These are phyloP conservation scores for Mucor plumbeus DNA, from an alignment of 371 early-diverging fungal species.

Conservation along the genomic window DNA sequence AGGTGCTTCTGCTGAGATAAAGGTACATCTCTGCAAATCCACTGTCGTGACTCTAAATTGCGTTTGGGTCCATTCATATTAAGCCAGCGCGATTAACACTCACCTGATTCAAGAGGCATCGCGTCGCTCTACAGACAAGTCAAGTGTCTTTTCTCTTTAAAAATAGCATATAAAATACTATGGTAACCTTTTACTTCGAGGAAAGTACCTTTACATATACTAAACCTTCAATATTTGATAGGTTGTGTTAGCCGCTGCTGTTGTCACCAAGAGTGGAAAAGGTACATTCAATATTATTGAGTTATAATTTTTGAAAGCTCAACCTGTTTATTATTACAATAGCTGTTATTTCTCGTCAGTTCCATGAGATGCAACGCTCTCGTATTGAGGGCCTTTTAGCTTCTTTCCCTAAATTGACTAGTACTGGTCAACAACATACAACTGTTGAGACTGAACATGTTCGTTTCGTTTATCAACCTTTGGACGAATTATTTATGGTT, in stretches of 20 bases:
- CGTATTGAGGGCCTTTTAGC: slow-evolving; percentile 95
- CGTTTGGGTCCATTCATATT: slow-evolving; percentile 5
- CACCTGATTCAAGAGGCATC: background rate
- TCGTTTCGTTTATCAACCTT: slow-evolving; percentile 96
- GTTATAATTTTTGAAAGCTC: background rate
- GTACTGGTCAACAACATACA: slow-evolving; percentile 92
- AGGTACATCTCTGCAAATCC: background rate
- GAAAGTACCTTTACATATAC: background rate
- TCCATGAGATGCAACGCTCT: slow-evolving; percentile 94
- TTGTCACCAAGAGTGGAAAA: slow-evolving; percentile 94
- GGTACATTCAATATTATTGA: slow-evolving; percentile 54
- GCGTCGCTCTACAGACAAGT: background rate
- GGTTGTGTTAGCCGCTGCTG: slow-evolving; percentile 88
- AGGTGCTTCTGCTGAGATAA: background rate
- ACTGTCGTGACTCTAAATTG: background rate
- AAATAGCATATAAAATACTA: background rate
- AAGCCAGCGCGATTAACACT: slow-evolving; percentile 4
- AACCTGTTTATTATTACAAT: slow-evolving; percentile 11
- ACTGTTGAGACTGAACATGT: slow-evolving; percentile 96
- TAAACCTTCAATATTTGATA: slow-evolving; percentile 17
- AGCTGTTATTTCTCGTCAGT: slow-evolving; percentile 97
- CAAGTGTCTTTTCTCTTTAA: slow-evolving; percentile 4
- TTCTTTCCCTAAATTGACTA: slow-evolving; percentile 95
- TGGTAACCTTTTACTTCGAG: background rate
- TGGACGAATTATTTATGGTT: slow-evolving; percentile 92